Base-by-base conservation (phyloP, 106 monocot species). In the Phalaenopsis equestris region DNA sequence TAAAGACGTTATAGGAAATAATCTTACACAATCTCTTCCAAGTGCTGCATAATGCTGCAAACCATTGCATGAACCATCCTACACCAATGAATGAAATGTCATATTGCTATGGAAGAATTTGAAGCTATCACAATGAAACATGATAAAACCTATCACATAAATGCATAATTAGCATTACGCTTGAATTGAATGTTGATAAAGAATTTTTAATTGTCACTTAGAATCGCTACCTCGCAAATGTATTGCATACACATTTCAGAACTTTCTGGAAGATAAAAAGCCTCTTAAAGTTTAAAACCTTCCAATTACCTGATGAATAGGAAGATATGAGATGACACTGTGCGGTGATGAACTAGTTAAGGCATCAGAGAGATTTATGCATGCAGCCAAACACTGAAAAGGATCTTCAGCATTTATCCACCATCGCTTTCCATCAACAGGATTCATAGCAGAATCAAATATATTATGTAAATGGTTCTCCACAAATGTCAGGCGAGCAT, bases 41-140 rank as follows among this genome's bases (percentile, higher is more conserved):
- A 95, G 68, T 4, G 95, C 95, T 38, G 95, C 90, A 86, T 95
- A 95, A 80, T 95, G 95, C 73, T 95, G 95, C 83, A 95, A 90
- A 74, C 95, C 95, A 85, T 95, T 95, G 82, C 95, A 95, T 19
- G 95, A 95, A 78, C 95, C 95, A 83, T 95, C 95, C 95, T 95
- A 76, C 46, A 75, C 79, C 72, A 16, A 72, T 8, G n/a, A 12
- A 15, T 14, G 3, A 72, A 72, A 41, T 52, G 23, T 24, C 8
- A 64, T 21, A 64, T 12, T 2, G 24, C 6, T 0, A 64, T 64
- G 19, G 58, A 64, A 64, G 52, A 12, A 52, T 52, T 52, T 52
- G 52, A 52, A 64, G 64, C 24, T 64, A 24, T 23, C 64, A 64
- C 24, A 2, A 64, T 64, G 23, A 64, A 64, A 64, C 14, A 21